Conservation (phyloP, 495 filamentous ascomycete species). For the Collariella sp. region DNA sequence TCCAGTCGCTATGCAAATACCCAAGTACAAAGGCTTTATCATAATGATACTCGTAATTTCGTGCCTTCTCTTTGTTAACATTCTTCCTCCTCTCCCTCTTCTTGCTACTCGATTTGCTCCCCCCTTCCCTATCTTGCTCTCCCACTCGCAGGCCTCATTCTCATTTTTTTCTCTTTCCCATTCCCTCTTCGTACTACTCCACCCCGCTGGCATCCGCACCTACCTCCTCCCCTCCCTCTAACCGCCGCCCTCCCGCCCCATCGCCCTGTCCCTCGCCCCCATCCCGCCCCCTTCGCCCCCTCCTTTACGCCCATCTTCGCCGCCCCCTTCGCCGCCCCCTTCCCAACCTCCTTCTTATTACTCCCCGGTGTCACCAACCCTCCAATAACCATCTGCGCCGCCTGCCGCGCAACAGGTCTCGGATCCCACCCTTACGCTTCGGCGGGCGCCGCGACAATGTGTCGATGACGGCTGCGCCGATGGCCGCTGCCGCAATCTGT, state of each 20-base stretch:
- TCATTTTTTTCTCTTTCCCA: too few species aligned
- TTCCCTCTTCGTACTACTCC: too few species aligned
- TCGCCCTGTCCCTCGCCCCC: too few species aligned
- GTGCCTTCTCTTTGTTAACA: too few species aligned
- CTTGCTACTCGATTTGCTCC: too few species aligned
- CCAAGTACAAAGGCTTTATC: too few species aligned
- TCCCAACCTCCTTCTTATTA: neutral
- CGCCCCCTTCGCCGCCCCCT: neutral
- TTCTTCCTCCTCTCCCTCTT: too few species aligned
- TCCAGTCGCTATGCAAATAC: too few species aligned
- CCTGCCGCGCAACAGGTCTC: conserved; percentile 22
- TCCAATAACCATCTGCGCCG: conserved; percentile 18
- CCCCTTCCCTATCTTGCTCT: too few species aligned
- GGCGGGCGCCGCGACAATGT: conserved; percentile 19
- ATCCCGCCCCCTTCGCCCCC: too few species aligned
- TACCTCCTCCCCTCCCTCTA: neutral
- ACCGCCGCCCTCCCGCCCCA: neutral
- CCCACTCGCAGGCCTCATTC: too few species aligned
- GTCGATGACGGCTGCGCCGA: conserved; percentile 27
- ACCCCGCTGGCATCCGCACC: neutral
- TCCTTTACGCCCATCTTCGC: neutral
- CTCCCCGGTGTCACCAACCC: conserved; percentile 18
- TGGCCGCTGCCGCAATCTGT: conserved; percentile 22
- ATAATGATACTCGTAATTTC: too few species aligned
- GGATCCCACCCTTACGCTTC: conserved; percentile 22